phyloP scores from a whole-genome alignment of 2,329 filamentous ascomycete species.

The Ascochyta fabae region DNA sequence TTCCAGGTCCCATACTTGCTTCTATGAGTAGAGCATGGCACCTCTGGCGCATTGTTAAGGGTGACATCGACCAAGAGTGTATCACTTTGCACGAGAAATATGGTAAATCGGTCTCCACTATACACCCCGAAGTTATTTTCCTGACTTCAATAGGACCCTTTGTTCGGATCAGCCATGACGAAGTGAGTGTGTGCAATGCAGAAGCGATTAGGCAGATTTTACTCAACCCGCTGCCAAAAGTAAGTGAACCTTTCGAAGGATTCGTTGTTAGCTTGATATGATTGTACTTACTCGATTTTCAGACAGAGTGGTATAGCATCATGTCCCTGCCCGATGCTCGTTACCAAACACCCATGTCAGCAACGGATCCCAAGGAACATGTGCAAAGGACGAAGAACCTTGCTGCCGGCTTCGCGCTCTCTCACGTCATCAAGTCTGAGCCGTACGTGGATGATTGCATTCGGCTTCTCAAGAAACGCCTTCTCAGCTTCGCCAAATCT shows the following conservation, averaged over 20 bases:
- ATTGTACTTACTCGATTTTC: not conserved
- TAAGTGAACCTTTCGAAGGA: not conserved
- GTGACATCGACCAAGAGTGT: constrained; percentile 1
- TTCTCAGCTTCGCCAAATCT: constrained; percentile 18
- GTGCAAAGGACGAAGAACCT: constrained; percentile 26
- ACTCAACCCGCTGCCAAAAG: constrained; percentile 43
- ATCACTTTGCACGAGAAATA: constrained; percentile 1
- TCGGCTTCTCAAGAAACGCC: constrained; percentile 28
- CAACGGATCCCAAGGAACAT: constrained; percentile 46
- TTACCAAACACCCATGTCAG: constrained; percentile 52
- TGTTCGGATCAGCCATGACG: constrained; percentile 53
- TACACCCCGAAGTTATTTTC: too few species aligned
- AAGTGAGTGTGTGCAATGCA: constrained; percentile 54
- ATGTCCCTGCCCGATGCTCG: constrained; percentile 51
- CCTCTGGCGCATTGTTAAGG: not conserved
- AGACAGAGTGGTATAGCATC: constrained; percentile 46
- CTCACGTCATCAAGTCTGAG: constrained; percentile 29
- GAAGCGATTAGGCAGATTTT: constrained; percentile 51
- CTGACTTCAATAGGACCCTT: constrained; percentile 30
- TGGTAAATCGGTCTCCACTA: not conserved
- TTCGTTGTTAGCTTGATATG: too few species aligned
- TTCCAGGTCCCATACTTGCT: not conserved
- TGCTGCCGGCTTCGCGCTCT: constrained; percentile 31
- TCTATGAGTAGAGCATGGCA: not conserved
- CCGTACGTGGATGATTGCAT: constrained; percentile 22